These are phyloP conservation scores for Globisporangium orthogonon DNA, from an alignment of 352 stramenopile species.

Conservation along the genomic window DNA sequence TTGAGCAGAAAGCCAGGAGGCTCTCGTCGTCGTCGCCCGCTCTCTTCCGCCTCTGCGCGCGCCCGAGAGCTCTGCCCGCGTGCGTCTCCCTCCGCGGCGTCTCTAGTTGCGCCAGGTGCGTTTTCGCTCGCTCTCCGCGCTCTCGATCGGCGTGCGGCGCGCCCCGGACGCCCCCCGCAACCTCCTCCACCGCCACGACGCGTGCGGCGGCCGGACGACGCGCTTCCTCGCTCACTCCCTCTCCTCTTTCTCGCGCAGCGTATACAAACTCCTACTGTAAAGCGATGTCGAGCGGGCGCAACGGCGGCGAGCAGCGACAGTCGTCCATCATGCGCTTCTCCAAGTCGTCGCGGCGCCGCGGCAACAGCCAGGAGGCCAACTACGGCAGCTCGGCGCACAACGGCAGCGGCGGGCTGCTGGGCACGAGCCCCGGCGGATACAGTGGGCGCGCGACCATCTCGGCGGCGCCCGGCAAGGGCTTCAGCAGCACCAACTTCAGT, in stretches of 20 bases:
- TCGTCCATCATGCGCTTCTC: conserved; percentile 64
- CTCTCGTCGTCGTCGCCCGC: neutral
- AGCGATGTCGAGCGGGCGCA: conserved; percentile 7
- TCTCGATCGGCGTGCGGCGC: neutral
- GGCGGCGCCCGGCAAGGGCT: conserved; percentile 31
- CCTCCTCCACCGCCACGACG: neutral
- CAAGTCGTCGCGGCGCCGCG: conserved; percentile 51
- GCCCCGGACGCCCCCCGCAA: neutral
- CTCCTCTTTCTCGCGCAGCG: neutral
- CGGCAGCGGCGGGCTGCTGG: conserved; percentile 18
- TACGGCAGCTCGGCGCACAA: conserved; percentile 22
- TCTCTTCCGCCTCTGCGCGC: neutral
- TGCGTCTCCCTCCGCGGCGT: neutral
- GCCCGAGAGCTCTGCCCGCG: neutral
- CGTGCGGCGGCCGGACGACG: too few species aligned
- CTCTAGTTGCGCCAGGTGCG: neutral
- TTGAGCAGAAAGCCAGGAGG: neutral
- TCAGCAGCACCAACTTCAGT: conserved; percentile 16
- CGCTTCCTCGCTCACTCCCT: neutral
- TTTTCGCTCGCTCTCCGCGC: neutral
- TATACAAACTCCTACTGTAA: neutral
- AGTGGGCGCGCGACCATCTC: conserved; percentile 52
- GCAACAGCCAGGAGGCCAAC: conserved; percentile 59
- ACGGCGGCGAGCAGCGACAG: conserved; percentile 19
- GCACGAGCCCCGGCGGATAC: conserved; percentile 34